Conservation (phyloP, 345 rosid genomes). For the Aurinia saxatilis region DNA sequence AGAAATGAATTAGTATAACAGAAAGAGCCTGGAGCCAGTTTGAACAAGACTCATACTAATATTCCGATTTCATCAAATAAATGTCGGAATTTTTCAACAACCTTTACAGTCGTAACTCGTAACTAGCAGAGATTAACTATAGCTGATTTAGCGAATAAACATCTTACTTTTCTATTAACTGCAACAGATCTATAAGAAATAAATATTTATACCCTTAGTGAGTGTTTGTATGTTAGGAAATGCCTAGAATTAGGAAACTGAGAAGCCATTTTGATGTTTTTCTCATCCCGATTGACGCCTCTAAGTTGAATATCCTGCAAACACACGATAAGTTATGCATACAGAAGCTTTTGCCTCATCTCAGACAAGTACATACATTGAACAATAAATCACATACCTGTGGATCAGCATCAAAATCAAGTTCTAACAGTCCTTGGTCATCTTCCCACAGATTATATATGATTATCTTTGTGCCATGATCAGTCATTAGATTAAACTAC, state of each 20-base stretch:
- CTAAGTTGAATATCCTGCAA: conserved; percentile 94
- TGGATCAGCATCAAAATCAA: conserved; percentile 73
- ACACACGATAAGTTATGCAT: not conserved
- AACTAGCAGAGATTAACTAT: conserved; percentile 3
- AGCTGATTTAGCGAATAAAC: not conserved
- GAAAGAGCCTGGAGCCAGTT: not conserved
- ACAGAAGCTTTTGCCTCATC: not conserved
- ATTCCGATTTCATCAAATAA: not conserved
- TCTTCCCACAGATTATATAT: conserved; percentile 96
- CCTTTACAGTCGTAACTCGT: not conserved
- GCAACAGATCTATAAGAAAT: conserved; percentile 7
- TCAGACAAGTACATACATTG: not conserved
- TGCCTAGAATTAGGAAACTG: conserved; percentile 77
- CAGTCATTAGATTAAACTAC: conserved; percentile 68
- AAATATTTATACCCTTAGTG: conserved; percentile 60
- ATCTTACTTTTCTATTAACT: not conserved
- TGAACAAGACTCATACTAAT: not conserved
- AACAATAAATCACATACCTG: conserved; percentile 43
- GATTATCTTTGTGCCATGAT: conserved; percentile 73
- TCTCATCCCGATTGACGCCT: conserved; percentile 95
- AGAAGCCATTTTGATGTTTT: conserved; percentile 77
- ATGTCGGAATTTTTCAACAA: not conserved
- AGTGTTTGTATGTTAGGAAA: conserved; percentile 77
- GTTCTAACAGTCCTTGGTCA: conserved; percentile 77
- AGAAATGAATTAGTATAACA: not conserved